These are phyloP conservation scores for Talaromyces sp. DNA, from an alignment of 2,329 filamentous ascomycete genomes.

Conservation along the genomic window DNA sequence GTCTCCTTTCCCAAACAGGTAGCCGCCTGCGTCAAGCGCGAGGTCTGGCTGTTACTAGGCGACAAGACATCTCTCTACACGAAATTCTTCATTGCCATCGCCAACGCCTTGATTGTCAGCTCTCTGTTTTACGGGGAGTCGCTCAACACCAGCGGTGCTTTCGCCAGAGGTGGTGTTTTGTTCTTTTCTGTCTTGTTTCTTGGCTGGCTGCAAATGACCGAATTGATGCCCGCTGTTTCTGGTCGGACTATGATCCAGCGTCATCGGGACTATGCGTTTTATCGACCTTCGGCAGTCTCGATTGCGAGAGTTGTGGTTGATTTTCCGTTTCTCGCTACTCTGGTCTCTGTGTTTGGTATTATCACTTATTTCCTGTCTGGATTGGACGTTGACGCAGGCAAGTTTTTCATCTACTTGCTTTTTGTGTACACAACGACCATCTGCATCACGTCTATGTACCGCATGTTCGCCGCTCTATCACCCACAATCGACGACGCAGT, in stretches of 20 bases:
- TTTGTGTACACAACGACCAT: conserved; percentile 64
- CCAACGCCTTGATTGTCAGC: conserved; percentile 72
- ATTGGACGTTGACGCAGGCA: conserved; percentile 58
- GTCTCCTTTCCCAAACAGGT: conserved; percentile 61
- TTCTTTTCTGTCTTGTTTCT: conserved; percentile 69
- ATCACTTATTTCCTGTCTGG: conserved; percentile 66
- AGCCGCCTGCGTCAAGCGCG: conserved; percentile 59
- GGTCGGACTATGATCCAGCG: conserved; percentile 68
- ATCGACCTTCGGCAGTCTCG: conserved; percentile 65
- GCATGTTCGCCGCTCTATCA: conserved; percentile 64
- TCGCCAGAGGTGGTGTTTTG: conserved; percentile 61
- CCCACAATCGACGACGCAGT: conserved; percentile 66
- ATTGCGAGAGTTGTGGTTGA: conserved; percentile 63
- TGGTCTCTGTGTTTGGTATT: conserved; percentile 60
- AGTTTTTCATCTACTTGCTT: conserved; percentile 66
- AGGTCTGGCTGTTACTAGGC: conserved; percentile 75
- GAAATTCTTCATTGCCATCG: conserved; percentile 75
- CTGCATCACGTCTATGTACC: conserved; percentile 62
- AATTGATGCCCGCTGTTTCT: conserved; percentile 74
- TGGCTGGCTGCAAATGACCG: conserved; percentile 70
- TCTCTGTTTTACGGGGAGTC: conserved; percentile 73
- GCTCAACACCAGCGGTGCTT: conserved; percentile 60
- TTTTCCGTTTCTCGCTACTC: conserved; percentile 58
- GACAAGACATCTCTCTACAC: conserved; percentile 74
- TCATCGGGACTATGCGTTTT: conserved; percentile 68